These are phyloP conservation scores for Phytophthora foliorum DNA, from an alignment of 352 stramenopile genomes.

Conservation along the genomic window DNA sequence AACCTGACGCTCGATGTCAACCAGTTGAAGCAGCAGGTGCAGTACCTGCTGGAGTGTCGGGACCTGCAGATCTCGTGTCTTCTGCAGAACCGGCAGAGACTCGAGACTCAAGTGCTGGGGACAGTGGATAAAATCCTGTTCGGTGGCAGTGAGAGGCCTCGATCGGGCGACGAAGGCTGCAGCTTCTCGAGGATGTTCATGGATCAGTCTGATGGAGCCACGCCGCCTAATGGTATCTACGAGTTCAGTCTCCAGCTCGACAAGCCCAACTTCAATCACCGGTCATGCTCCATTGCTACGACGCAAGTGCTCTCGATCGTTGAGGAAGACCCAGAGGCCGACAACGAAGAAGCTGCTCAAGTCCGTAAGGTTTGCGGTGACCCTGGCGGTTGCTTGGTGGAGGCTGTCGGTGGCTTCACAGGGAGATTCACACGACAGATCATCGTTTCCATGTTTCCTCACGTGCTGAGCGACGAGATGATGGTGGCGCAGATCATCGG, in stretches of 20 bases:
- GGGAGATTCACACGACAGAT: constrained; percentile 38
- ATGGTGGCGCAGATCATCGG: constrained; percentile 37
- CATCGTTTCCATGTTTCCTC: constrained; percentile 37
- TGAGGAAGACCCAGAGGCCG: constrained; percentile 32
- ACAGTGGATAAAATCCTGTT: constrained; percentile 36
- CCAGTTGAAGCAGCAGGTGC: constrained; percentile 41
- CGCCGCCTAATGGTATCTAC: constrained; percentile 30
- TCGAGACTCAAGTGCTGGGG: constrained; percentile 24
- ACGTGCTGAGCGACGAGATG: constrained; percentile 33
- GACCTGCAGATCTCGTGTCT: constrained; percentile 32
- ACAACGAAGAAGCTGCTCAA: constrained; percentile 24
- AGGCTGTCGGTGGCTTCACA: constrained; percentile 33
- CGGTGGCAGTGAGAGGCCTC: constrained; percentile 18
- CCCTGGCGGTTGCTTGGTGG: constrained; percentile 27
- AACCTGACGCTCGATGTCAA: constrained; percentile 41
- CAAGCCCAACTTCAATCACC: constrained; percentile 41
- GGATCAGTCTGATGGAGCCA: constrained; percentile 25
- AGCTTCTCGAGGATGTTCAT: constrained; percentile 44
- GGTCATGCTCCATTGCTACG: constrained; percentile 35
- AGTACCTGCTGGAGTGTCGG: constrained; percentile 31
- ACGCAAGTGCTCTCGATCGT: constrained; percentile 32
- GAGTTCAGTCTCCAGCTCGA: constrained; percentile 39
- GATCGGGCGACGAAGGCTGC: constrained; percentile 34
- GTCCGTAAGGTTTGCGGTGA: constrained; percentile 25
- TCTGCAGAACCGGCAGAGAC: constrained; percentile 25